phyloP scores from a whole-genome alignment of 305 asterid species.

The Fraxinus paxiana region DNA sequence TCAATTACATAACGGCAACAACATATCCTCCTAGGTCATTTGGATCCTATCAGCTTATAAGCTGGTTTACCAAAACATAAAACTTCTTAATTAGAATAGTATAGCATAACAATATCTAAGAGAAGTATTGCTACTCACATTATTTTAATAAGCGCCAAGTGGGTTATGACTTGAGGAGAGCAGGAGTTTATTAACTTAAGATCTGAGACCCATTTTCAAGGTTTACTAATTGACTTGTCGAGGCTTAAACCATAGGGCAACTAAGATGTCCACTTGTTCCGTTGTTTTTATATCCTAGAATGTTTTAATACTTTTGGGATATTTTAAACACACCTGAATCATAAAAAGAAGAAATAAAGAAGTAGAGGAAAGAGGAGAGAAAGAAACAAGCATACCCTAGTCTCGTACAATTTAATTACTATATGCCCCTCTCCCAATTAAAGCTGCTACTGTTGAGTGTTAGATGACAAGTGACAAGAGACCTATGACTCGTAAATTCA shows the following conservation, averaged over 20 bases:
- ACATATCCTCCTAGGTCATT: background rate
- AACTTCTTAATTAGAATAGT: background rate
- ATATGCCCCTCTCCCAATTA: background rate
- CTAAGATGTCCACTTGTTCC: background rate
- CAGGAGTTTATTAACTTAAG: background rate
- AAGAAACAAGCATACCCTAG: background rate
- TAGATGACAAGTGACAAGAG: background rate
- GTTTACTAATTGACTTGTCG: background rate
- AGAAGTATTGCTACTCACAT: background rate
- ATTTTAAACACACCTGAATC: background rate
- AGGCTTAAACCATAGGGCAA: background rate
- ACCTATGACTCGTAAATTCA: background rate
- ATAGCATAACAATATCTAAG: background rate
- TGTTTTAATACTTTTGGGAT: background rate
- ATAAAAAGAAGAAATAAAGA: background rate
- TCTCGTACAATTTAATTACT: background rate
- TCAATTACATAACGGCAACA: background rate
- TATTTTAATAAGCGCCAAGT: background rate
- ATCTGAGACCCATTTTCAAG: background rate
- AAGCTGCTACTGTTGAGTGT: background rate
- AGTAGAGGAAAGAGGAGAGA: background rate
- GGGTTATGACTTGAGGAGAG: background rate
- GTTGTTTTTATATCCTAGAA: background rate
- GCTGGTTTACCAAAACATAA: background rate
- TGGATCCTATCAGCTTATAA: background rate